Evolutionary conservation across 2,329 filamentous ascomycete species (phyloP), one percentile per base, ranked within the genome.

Genomic region (Neonectria sp.): DNA sequence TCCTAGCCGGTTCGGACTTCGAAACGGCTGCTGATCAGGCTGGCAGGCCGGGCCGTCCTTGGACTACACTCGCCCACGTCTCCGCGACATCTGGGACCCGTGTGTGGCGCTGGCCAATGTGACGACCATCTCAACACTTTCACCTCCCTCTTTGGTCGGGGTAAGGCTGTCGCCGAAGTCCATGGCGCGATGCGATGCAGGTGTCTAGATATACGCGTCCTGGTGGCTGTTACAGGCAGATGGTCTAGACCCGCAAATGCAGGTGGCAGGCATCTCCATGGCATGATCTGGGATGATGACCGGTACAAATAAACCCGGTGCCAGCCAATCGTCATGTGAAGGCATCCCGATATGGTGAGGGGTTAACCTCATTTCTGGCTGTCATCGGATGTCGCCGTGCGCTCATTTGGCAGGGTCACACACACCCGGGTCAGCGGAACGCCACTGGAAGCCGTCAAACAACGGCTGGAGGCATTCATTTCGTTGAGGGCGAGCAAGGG

Each of bases 371-470:
- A 17, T 40, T 40, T n/a, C 15, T 40, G 29, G 51, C 37, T 53
- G 56, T 52, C 52, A 27, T 73, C 71, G 71, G 73, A 65, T 65
- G 21, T 25, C 68, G 55, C 70, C 71, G 71, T 58, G 17, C 29
- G 9, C 37, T 55, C 40, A 55, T 53, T 48, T 29, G 40, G 27
- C 64, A 48, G 57, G 40, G 51, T 53, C 33, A 57, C 37, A 59
- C 37, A 65, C 60, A 58, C 35, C 64, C 73, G 73, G 73, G 65
- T 67, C 56, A 71, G 40, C 67, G 71, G 51, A 63, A 66, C 60
- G 60, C 59, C 48, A 55, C 55, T 31, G 35, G 46, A n/a, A 9
- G n/a, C 17, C 12, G 21, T 40, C 15, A 24, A 6, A 12, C 17
- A n/a, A 29, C 13, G 13, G 55, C 35, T 58, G 11, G 46, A 29